These are phyloP conservation scores for Chloranthus sessilifolius DNA, from an alignment of 164 flowering plant genomes.

Conservation along the genomic window DNA sequence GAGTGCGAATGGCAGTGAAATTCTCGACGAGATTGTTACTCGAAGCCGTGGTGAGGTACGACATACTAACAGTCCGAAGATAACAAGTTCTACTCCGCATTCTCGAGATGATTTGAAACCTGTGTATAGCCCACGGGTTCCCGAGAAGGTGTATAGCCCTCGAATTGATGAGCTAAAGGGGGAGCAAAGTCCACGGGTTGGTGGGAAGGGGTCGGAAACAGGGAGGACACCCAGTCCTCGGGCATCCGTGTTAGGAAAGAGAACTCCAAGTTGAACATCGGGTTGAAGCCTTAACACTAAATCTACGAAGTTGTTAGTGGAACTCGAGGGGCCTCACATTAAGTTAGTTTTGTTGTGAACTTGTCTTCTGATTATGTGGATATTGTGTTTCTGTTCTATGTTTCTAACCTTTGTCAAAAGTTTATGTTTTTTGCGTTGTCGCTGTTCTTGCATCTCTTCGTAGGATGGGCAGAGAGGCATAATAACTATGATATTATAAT, in stretches of 20 bases:
- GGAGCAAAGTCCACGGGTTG: slow-evolving; percentile 30
- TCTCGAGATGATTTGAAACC: slow-evolving; percentile 38
- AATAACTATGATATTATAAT: slow-evolving; percentile 2
- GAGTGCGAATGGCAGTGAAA: slow-evolving; percentile 47
- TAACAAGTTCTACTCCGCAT: slow-evolving; percentile 56
- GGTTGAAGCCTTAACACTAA: slow-evolving; percentile 11
- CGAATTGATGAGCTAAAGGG: slow-evolving; percentile 32
- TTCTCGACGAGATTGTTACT: slow-evolving; percentile 77
- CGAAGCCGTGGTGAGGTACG: slow-evolving; percentile 94
- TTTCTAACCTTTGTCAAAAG: slow-evolving; percentile 12
- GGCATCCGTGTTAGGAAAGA: slow-evolving; percentile 45
- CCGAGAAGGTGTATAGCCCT: slow-evolving; percentile 42
- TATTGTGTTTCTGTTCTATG: slow-evolving; percentile 4
- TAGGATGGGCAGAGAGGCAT: slow-evolving; percentile 16
- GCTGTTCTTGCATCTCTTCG: slow-evolving; percentile 1
- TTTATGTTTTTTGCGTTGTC: slow-evolving; percentile 1
- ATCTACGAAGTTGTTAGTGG: slow-evolving; percentile 17
- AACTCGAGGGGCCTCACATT: slow-evolving; percentile 46
- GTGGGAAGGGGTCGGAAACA: slow-evolving; percentile 25
- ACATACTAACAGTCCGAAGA: slow-evolving; percentile 57
- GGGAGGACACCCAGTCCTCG: slow-evolving; percentile 57
- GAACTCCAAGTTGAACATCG: slow-evolving; percentile 25
- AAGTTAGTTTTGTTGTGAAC: slow-evolving; percentile 4
- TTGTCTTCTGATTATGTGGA: slow-evolving; percentile 5
- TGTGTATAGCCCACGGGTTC: slow-evolving; percentile 41